Evolutionary conservation across 768 basidiomycete species (phyloP).

Genomic region (Calocybe cyanea): DNA sequence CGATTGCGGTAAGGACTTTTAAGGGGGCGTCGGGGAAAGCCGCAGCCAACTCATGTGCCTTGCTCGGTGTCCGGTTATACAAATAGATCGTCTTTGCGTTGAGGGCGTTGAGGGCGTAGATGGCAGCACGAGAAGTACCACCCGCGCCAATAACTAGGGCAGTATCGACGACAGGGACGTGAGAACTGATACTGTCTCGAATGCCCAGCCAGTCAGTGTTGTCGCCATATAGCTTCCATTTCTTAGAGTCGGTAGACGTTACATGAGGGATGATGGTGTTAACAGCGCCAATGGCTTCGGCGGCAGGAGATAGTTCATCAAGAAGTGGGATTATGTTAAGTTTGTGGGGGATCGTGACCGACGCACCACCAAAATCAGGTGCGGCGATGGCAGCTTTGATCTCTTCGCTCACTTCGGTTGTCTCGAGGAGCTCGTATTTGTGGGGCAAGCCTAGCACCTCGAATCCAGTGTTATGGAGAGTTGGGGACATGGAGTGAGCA

Average conservation of each 20-base stretch:
- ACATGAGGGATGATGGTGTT: slow-evolving; percentile 78
- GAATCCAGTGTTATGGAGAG: slow-evolving; percentile 90
- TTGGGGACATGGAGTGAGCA: slow-evolving; percentile 85
- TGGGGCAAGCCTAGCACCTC: slow-evolving; percentile 79
- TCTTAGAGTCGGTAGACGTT: slow-evolving; percentile 33
- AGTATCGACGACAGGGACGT: slow-evolving; percentile 39
- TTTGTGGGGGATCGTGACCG: slow-evolving; percentile 96
- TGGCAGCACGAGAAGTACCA: slow-evolving; percentile 90
- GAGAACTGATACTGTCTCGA: slow-evolving; percentile 45
- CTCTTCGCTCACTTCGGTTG: slow-evolving; percentile 56
- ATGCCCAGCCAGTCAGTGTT: slow-evolving; percentile 98
- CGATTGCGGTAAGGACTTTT: slow-evolving; percentile 55
- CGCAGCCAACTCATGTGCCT: slow-evolving; percentile 64
- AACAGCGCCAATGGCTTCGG: slow-evolving; percentile 86
- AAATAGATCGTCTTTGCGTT: slow-evolving; percentile 73
- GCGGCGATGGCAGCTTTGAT: slow-evolving; percentile 59
- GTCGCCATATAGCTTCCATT: slow-evolving; percentile 70
- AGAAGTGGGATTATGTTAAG: slow-evolving; percentile 83
- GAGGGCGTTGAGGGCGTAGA: slow-evolving; percentile 78
- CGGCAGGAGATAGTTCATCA: slow-evolving; percentile 76
- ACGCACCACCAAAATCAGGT: slow-evolving; percentile 88
- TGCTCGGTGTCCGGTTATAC: slow-evolving; percentile 77
- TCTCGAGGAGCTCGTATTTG: slow-evolving; percentile 76
- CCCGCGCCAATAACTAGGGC: slow-evolving; percentile 93
- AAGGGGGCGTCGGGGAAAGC: slow-evolving; percentile 68